These are phyloP conservation scores for Chlamydomonas reinhardtii DNA, from an alignment of 163 green algal genomes.

Conservation along the genomic window DNA sequence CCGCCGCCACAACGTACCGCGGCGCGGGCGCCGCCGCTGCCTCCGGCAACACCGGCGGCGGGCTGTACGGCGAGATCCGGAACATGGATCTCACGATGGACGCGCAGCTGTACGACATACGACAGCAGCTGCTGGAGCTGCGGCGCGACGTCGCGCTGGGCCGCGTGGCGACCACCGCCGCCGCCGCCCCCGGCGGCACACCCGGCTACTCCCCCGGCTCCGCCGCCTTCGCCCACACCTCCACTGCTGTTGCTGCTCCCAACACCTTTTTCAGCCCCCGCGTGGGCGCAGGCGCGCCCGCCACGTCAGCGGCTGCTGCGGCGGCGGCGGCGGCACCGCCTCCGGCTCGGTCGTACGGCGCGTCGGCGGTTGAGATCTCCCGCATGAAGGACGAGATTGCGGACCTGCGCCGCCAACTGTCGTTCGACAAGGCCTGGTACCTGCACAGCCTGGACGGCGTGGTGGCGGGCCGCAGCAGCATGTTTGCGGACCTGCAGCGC, in stretches of 20 bases:
- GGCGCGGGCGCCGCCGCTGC: not conserved
- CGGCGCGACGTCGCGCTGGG: not conserved
- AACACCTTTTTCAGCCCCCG: not conserved
- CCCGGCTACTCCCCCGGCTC: too few species aligned
- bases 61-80: not conserved
- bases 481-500: constrained; percentile 31
- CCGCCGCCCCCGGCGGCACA: not conserved
- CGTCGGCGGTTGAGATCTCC: not conserved
- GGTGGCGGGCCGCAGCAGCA: constrained; percentile 1
- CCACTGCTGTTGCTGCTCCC: too few species aligned
- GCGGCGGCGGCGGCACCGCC: not conserved
- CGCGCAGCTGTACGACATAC: constrained; percentile 23
- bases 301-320: too few species aligned
- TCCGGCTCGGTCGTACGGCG: not conserved
- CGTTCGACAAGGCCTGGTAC: constrained; percentile 23
- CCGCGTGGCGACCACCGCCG: constrained; percentile 2
- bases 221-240: not conserved
- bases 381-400: constrained; percentile 21
- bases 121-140: constrained; percentile 12
- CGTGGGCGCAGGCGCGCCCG: too few species aligned
- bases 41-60: not conserved
- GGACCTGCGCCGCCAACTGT: constrained; percentile 16
- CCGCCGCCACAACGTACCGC: too few species aligned
- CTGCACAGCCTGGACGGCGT: constrained; percentile 15
- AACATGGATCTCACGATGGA: constrained; percentile 3